These are phyloP conservation scores for Fusarium kyushuense DNA, from an alignment of 2,329 filamentous ascomycete genomes.

Conservation along the genomic window DNA sequence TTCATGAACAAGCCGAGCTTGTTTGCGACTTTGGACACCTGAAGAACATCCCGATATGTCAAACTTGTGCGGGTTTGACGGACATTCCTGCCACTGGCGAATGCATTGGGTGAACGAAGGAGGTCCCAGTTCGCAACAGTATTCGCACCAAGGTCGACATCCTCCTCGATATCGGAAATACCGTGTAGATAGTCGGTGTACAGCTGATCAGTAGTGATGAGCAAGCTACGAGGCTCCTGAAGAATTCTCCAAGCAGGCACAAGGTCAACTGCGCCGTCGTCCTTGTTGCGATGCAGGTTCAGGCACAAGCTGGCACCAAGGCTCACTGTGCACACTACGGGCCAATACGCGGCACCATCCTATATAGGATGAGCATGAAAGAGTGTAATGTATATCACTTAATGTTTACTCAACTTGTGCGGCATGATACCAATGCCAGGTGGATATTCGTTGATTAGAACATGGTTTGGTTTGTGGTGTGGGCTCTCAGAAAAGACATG, in stretches of 20 bases:
- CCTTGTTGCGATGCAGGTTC: constrained; percentile 76
- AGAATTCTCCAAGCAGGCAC: constrained; percentile 71
- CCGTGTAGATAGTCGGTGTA: constrained; percentile 82
- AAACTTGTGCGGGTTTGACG: constrained; percentile 76
- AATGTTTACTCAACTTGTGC: constrained; percentile 72
- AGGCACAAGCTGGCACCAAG: constrained; percentile 82
- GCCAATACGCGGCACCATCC: constrained; percentile 88
- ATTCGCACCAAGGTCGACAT: constrained; percentile 70
- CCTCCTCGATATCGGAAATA: constrained; percentile 74
- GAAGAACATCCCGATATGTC: constrained; percentile 88
- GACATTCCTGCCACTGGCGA: constrained; percentile 65
- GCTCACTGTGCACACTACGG: constrained; percentile 91
- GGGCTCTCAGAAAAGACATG: constrained; percentile 73
- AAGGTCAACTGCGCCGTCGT: constrained; percentile 67
- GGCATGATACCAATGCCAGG: constrained; percentile 95
- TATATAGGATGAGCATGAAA: constrained; percentile 53
- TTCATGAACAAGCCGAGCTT: constrained; percentile 69
- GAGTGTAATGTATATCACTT: constrained; percentile 22
- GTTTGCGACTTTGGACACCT: constrained; percentile 78
- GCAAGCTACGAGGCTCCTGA: constrained; percentile 85
- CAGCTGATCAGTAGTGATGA: constrained; percentile 76
- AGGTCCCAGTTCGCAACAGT: constrained; percentile 80
- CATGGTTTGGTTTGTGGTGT: constrained; percentile 85
- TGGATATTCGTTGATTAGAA: constrained; percentile 91
- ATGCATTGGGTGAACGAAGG: constrained; percentile 63